Conservation (phyloP, 164 flowering plant species). For the Kingdonia uniflora region DNA sequence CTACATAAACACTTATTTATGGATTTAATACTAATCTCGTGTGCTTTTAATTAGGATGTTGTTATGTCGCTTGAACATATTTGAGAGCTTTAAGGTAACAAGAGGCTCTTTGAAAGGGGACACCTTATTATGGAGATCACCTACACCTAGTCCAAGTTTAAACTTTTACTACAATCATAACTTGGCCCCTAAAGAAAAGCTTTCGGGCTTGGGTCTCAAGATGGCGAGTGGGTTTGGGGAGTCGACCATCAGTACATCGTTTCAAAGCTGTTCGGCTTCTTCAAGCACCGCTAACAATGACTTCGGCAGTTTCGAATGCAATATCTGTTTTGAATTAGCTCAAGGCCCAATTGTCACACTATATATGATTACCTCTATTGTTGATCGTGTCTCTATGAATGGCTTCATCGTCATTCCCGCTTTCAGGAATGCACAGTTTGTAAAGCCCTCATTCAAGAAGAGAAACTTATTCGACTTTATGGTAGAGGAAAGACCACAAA, state of each 20-base stretch:
- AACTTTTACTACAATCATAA: too few relatives aligned
- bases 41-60: too few relatives aligned
- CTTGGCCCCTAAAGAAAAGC: too few relatives aligned
- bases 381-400: constrained; percentile 76
- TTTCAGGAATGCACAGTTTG: constrained; percentile 74
- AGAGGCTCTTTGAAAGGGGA: too few relatives aligned
- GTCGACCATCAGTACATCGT: constrained; percentile 27
- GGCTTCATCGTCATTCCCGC: constrained; percentile 59
- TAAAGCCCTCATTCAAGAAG: constrained; percentile 62
- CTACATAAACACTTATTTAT: too few relatives aligned
- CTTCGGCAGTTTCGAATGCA: constrained; percentile 62
- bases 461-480: constrained; percentile 65
- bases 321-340: constrained; percentile 69
- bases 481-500: constrained; percentile 53
- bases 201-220: neutral
- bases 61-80: too few relatives aligned
- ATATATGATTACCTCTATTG: constrained; percentile 75
- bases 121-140: too few relatives aligned
- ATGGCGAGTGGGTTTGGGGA: constrained; percentile 34
- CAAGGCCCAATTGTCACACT: constrained; percentile 76
- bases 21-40: too few relatives aligned
- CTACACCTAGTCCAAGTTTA: too few relatives aligned
- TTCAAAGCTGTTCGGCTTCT: constrained; percentile 31
- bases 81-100: too few relatives aligned
- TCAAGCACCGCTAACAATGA: constrained; percentile 30